Evolutionary conservation across 805 yeast genomes (phyloP).

Genomic region (Ogataea salicorniae): DNA sequence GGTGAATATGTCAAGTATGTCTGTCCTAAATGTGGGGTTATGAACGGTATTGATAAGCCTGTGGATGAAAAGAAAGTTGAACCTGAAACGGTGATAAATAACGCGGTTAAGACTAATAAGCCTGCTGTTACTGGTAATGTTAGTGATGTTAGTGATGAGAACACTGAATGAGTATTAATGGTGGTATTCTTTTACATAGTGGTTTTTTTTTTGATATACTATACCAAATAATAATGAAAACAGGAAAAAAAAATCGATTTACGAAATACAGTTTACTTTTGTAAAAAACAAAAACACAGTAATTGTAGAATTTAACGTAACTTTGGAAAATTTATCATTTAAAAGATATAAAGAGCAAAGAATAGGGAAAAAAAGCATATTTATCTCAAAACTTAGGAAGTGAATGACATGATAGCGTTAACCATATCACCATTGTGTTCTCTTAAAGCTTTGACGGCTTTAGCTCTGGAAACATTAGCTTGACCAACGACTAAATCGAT

Average conservation of each 20-base stretch:
- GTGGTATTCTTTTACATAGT: too few relatives aligned
- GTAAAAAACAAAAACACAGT: too few relatives aligned
- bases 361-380: not conserved
- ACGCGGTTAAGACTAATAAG: not conserved
- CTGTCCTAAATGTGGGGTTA: constrained; percentile 61
- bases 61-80: not conserved
- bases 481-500: constrained; percentile 86
- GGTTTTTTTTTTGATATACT: too few relatives aligned
- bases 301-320: too few relatives aligned
- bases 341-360: not conserved
- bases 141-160: too few relatives aligned
- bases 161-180: too few relatives aligned
- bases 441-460: constrained; percentile 88
- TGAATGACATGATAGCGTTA: constrained; percentile 85
- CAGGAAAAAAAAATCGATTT: too few relatives aligned
- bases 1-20: constrained; percentile 48
- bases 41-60: constrained; percentile 26
- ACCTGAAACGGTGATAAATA: not conserved
- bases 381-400: constrained; percentile 15
- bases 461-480: constrained; percentile 81
- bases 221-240: too few relatives aligned
- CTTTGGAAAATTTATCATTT: too few relatives aligned
- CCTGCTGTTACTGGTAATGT: too few relatives aligned
- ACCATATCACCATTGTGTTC: constrained; percentile 91
- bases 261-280: too few relatives aligned